Percentiles rank a stretch among this genome's conserved stretches.
phyloP scores from a whole-genome alignment of 768 basidiomycete genomes.

The Calvatia gigantea region DNA sequence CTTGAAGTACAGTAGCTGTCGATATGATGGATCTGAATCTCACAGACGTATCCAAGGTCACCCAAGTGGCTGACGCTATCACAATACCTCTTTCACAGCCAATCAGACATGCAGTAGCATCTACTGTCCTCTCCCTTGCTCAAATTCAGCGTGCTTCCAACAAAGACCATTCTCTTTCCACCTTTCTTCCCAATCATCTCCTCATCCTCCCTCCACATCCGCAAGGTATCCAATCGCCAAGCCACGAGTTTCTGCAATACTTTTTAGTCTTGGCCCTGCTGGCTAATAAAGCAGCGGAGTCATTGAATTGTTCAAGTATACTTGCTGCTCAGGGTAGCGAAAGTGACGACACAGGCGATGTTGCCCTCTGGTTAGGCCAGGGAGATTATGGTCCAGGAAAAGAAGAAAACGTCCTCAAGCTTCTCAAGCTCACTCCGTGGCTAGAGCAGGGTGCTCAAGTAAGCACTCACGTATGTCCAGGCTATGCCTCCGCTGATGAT shows the following conservation, averaged over 20 bases:
- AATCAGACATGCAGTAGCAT: conserved; percentile 12
- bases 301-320: conserved; percentile 45
- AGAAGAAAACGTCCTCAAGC: conserved; percentile 18
- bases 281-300: conserved; percentile 36
- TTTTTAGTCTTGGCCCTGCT: conserved; percentile 32
- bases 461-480: background rate
- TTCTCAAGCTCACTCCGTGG: conserved; percentile 14
- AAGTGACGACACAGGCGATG: conserved; percentile 52
- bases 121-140: conserved; percentile 17
- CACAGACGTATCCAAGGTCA: background rate
- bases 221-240: background rate
- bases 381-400: conserved; percentile 28
- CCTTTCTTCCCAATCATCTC: conserved; percentile 12
- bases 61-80: background rate
- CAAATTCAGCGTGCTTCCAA: conserved; percentile 13
- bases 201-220: conserved; percentile 17
- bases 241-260: conserved; percentile 10
- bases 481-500: background rate
- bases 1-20: too few relatives aligned
- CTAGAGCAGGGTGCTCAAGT: conserved; percentile 13
- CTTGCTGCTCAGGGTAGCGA: conserved; percentile 53
- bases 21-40: background rate
- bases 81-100: conserved; percentile 9
- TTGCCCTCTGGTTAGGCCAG: conserved; percentile 49
- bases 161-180: background rate